Evolutionary conservation across 106 monocot genomes (phyloP).

Genomic region (Allium fistulosum): DNA sequence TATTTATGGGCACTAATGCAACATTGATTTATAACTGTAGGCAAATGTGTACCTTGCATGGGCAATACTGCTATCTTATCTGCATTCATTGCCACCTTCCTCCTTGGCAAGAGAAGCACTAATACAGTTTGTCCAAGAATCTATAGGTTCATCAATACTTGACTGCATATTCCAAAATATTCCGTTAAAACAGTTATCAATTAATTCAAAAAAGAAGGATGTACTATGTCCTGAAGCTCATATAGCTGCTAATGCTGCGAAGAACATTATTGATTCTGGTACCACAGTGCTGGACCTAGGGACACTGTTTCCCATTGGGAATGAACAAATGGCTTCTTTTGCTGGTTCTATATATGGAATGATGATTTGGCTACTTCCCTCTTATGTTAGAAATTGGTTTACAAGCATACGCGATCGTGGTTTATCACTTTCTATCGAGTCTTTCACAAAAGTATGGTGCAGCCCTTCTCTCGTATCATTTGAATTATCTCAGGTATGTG

Average conservation of each 20-base stretch:
- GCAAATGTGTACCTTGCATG: slow-evolving; percentile 79
- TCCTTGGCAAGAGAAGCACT: slow-evolving; percentile 51
- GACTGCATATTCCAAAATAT: slow-evolving; percentile 91
- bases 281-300: slow-evolving; percentile 45
- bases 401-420: slow-evolving; percentile 76
- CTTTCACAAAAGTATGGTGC: slow-evolving; percentile 83
- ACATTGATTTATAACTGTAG: slow-evolving; percentile 26
- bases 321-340: slow-evolving; percentile 68
- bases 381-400: slow-evolving; percentile 95
- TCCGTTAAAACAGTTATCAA: slow-evolving; percentile 38
- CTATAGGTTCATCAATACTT: slow-evolving; percentile 55
- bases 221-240: slow-evolving; percentile 49
- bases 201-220: slow-evolving; percentile 65
- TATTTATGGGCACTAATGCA: too few relatives aligned
- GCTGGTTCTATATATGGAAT: slow-evolving; percentile 87
- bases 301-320: slow-evolving; percentile 70
- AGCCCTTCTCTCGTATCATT: slow-evolving; percentile 81
- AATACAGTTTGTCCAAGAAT: slow-evolving; percentile 71
- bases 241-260: slow-evolving; percentile 70
- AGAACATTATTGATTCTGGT: slow-evolving; percentile 38
- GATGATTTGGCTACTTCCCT: slow-evolving; percentile 81
- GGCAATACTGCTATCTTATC: slow-evolving; percentile 68
- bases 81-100: slow-evolving; percentile 60
- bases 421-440: slow-evolving; percentile 60
- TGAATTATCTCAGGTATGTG: slow-evolving; percentile 83